Evolutionary conservation across 1,284 basidiomycete species (phyloP), one percentile per base, ranked within the genome.

Genomic region (Mrakiaceae sp.): DNA sequence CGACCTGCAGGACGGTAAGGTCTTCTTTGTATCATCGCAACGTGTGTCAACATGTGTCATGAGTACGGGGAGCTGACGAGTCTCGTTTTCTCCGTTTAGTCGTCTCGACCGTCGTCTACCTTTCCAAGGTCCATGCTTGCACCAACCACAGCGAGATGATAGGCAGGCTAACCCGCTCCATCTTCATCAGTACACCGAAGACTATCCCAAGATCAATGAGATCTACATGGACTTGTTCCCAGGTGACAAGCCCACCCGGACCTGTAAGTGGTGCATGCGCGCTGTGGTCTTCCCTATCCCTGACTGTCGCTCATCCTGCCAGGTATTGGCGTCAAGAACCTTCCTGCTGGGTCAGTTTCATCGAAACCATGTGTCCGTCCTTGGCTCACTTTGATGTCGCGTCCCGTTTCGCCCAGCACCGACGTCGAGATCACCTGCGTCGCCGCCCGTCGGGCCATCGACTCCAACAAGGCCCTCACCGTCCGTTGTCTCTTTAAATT

Each of bases 361-460:
- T 2, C 27, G 27, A 27, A 27, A 2, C 27, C 27, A 27, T 27
- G 27, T 27, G 27, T 27, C 27, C 27, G 27, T 27, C 27, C 27
- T 27, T 27, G 27, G 27, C 27, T 27, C 27, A 27, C 27, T 27
- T 27, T 27, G 27, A 2, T 27, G 27, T 27, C 27, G 27, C 27
- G 27, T 27, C 2, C 27, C 2, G 27, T 27, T 2, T 27, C 27
- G 2, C 27, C 27, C 27, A 27, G 56, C 40, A 63, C 62, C 2
- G 62, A 63, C 12, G 62, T 63, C 3, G 62, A 63, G 55, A 63
- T 63, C 47, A 63, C 62, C 10, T 51, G 48, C 27, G 27, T 27
- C 27, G 27, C 27, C 27, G 27, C 27, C 27, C 27, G 2, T 27
- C 27, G 27, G 27, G 27, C 27, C 27, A 27, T 27, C 27, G 27